Evolutionary conservation across 1,139 yeast species (phyloP), one percentile per base, ranked within the genome.

Genomic region (Zhuliangozyma parablackwelliae): DNA sequence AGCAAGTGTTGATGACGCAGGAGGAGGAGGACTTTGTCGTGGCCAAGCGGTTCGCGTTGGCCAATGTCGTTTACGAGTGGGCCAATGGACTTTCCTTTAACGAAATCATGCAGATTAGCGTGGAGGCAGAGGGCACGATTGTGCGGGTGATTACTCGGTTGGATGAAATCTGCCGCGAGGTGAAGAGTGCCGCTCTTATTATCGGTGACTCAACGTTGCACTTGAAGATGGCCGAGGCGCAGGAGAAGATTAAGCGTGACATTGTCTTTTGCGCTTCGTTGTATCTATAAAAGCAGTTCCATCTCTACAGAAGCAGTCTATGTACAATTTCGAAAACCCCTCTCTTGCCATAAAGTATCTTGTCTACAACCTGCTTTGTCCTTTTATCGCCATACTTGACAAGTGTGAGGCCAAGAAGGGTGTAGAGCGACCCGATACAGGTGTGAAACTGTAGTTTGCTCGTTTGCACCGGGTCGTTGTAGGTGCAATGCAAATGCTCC

Each of bases 11-110:
- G 11, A 63, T 89, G 46, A 87, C 96, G 0, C 72, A 82, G 12
- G 97, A 90, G 40, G 98, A 92, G 52, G 84, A 83, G 36, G 88
- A 84, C 45, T 90, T 89, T 50, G 62, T 82, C 44, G 95, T 88
- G 43, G 75, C 84, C 48, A 82, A 88, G 50, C 68, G 98, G 48
- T 92, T 92, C 61, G 96, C 94, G 0, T 70, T 92, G 53, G 85
- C 87, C 59, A 92, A 89, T 57, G 96, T 89, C 10, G 96, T 92
- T 4, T 92, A 92, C 57, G 97, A 92, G 61, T 92, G 99, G 99
- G 97, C 97, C 1, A 74, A 95, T 47, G 99, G 98, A 2, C 73
- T 89, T 72, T 75, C 94, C 1, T 92, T 92, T 64, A 84, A 84
- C 46, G 94, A 87, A 41, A 92, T 92, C 48, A 92, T 90, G 83